A percentile compares a stretch with the other conserved stretches of the same genome.
phyloP scores from a whole-genome alignment of 345 rosid genomes.

The Pistacia vera region DNA sequence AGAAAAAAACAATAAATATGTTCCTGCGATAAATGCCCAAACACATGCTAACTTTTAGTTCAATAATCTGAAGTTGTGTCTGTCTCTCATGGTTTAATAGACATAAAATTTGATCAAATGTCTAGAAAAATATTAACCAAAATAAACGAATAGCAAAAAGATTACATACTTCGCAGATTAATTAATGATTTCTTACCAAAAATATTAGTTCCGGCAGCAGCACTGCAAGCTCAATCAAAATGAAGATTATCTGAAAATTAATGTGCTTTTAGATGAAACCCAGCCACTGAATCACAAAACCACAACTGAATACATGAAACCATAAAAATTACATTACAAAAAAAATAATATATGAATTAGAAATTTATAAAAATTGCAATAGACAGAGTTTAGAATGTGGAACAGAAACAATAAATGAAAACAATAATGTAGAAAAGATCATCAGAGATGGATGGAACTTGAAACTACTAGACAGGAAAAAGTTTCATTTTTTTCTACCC shows the following conservation, averaged over 20 bases:
- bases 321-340: background rate
- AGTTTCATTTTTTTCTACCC: background rate
- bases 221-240: background rate
- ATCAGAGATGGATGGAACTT: background rate
- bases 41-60: too few relatives aligned
- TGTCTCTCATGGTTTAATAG: too few relatives aligned
- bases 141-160: too few relatives aligned
- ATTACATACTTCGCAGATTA: background rate
- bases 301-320: background rate
- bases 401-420: background rate
- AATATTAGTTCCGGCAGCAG: background rate
- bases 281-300: constrained; percentile 1
- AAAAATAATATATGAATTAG: background rate
- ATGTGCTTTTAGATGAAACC: background rate
- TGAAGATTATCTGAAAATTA: background rate
- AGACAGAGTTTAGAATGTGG: background rate
- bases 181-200: background rate
- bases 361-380: background rate
- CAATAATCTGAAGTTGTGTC: too few relatives aligned
- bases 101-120: too few relatives aligned
- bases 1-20: too few relatives aligned
- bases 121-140: too few relatives aligned
- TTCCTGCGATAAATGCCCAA: too few relatives aligned
- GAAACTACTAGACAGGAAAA: background rate
- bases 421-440: background rate